Conservation (phyloP, 192 early-diverging fungal species). For the Linnemannia exigua region DNA sequence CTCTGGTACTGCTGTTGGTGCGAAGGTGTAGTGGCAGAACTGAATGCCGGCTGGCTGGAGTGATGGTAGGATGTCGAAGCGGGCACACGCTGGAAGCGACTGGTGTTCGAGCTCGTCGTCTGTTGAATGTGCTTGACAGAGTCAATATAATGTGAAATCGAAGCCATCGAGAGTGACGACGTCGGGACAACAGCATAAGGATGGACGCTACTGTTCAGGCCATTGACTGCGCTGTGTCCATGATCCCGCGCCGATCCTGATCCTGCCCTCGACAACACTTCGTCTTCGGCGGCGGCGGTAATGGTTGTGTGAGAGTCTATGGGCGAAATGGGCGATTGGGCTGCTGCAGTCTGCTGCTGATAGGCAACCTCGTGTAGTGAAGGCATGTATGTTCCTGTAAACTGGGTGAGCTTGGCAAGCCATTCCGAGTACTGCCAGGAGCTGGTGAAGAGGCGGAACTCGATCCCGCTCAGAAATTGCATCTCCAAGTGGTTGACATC, state of each 20-base stretch:
- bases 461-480: constrained; percentile 83
- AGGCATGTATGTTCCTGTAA: constrained; percentile 53
- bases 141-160: constrained; percentile 51
- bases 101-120: constrained; percentile 11
- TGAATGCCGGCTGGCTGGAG: neutral
- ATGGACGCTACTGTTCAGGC: neutral
- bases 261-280: neutral
- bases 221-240: neutral
- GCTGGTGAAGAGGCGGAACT: constrained; percentile 81
- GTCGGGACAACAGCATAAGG: neutral
- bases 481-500: constrained; percentile 89
- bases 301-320: constrained; percentile 13
- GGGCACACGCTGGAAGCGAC: constrained; percentile 22
- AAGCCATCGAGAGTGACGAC: constrained; percentile 34
- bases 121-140: constrained; percentile 37
- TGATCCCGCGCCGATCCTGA: neutral
- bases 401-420: constrained; percentile 65
- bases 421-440: constrained; percentile 77
- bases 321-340: constrained; percentile 42
- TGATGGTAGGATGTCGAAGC: constrained; percentile 11
- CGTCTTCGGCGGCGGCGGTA: neutral
- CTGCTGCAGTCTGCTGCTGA: constrained; percentile 40
- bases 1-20: constrained; percentile 19
- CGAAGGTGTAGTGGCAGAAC: neutral
- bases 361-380: constrained; percentile 39